Base-by-base conservation (phyloP, 495 filamentous ascomycete species). In the Podospora anserina region DNA sequence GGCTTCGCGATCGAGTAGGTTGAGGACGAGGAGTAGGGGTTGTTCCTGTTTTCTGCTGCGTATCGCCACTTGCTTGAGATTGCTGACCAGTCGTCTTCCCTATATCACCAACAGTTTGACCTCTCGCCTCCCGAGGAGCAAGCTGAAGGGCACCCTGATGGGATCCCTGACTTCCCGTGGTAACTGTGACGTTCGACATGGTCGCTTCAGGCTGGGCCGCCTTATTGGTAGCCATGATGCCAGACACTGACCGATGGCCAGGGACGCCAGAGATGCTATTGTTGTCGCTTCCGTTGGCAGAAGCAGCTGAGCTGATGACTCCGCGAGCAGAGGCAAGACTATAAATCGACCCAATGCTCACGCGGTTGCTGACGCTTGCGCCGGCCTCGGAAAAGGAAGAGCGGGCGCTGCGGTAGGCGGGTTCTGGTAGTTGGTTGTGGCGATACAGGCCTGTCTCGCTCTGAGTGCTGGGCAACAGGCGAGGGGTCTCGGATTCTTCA, bases 281-380 rank as follows among this genome's bases (percentile, higher is more conserved):
- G 70, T 72, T 76, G 18, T 80, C 79, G 67, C 80, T 81, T 26
- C 80, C 78, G 76, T 74, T 77, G 32, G 76, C 74, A 32, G 82
- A 81, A 26, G 77, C 75, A 66, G 80, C 74, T 32, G 83, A 80
- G 72, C 82, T 78, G 61, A 78, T 66, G 53, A 79, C 79, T 20
- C 79, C 81, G 55, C 86, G 83, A 49, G 81, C 84, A 7, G 87
- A 89, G 63, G 85, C 84, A 1, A 90, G 71, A 34, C 89, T 90
- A 71, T 88, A 89, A 55, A 90, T 73, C 11, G 89, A 90, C 15
- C 88, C 88, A 65, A 88, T 83, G 61, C 88, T 90, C 75, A 90
- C 81, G 30, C 89, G 85, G 71, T 89, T 88, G 20, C 80, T 83
- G 49, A 53, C 18, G 19, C 61, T 63, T 11, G 85, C 83, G n/a